Evolutionary conservation across 2,329 filamentous ascomycete species (phyloP).

Genomic region (Sclerotinia spermophila): DNA sequence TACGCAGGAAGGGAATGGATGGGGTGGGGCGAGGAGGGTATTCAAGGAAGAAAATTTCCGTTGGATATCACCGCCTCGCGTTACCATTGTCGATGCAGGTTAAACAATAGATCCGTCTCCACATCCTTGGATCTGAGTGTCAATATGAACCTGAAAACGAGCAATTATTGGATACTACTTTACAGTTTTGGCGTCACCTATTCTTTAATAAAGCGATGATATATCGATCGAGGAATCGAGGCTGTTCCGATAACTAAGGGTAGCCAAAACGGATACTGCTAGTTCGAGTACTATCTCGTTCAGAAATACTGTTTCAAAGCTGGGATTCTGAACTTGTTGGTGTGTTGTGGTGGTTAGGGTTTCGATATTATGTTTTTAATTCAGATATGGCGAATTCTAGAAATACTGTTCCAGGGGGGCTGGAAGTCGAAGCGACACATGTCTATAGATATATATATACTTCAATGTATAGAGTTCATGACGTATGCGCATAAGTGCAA

Average conservation of each 20-base stretch:
- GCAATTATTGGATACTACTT: too few species aligned
- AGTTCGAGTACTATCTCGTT: neutral
- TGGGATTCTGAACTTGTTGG: neutral
- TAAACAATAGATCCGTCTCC: too few species aligned
- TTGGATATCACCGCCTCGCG: too few species aligned
- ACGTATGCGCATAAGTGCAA: neutral
- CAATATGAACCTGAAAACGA: too few species aligned
- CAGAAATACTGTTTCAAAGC: neutral
- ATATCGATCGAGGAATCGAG: neutral
- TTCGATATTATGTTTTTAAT: neutral
- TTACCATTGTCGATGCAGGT: neutral
- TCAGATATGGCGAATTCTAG: neutral
- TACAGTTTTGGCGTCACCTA: neutral
- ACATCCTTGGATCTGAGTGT: too few species aligned
- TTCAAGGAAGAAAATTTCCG: neutral
- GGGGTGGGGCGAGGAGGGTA: neutral
- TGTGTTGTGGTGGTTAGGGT: neutral
- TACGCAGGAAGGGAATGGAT: neutral
- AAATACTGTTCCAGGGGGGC: neutral
- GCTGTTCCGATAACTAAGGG: neutral
- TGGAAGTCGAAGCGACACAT: neutral
- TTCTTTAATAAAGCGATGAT: neutral
- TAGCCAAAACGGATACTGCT: neutral
- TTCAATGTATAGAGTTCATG: neutral
- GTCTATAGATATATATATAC: neutral